phyloP scores from a whole-genome alignment of 2,329 filamentous ascomycete genomes.

The Calonectria montana region DNA sequence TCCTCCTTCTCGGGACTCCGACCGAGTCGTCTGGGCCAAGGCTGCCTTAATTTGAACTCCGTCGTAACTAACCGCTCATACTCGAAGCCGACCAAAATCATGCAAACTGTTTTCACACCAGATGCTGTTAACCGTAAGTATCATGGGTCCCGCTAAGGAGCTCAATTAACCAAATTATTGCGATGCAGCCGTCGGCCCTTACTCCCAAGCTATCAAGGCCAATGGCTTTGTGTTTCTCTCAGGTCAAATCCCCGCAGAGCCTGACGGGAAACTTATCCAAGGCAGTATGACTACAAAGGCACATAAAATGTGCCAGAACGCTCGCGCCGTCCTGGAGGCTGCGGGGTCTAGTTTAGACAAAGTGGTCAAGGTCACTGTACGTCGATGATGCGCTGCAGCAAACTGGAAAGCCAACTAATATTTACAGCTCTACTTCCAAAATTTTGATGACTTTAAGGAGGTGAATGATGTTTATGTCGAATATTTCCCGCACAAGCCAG shows the following conservation, averaged over 20 bases:
- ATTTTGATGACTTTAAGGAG: constrained; percentile 27
- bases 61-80: not conserved
- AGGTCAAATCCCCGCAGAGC: constrained; percentile 74
- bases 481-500: constrained; percentile 33
- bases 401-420: not conserved
- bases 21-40: not conserved
- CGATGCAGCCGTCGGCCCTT: constrained; percentile 8
- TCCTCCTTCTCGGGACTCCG: not conserved
- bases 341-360: constrained; percentile 72
- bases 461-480: constrained; percentile 31
- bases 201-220: constrained; percentile 35
- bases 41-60: not conserved
- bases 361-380: constrained; percentile 72
- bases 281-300: constrained; percentile 62
- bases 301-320: constrained; percentile 56
- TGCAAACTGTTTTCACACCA: constrained; percentile 26
- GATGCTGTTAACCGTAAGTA: constrained; percentile 25
- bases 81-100: not conserved
- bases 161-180: not conserved
- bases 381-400: not conserved
- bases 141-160: not conserved
- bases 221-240: constrained; percentile 73
- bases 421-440: constrained; percentile 17
- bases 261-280: constrained; percentile 65
- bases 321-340: constrained; percentile 75